Percentiles rank a stretch among this genome's conserved stretches.
phyloP scores from a whole-genome alignment of 2,329 filamentous ascomycete genomes.

The Ophiognomonia clavigignenti-juglandacearum region DNA sequence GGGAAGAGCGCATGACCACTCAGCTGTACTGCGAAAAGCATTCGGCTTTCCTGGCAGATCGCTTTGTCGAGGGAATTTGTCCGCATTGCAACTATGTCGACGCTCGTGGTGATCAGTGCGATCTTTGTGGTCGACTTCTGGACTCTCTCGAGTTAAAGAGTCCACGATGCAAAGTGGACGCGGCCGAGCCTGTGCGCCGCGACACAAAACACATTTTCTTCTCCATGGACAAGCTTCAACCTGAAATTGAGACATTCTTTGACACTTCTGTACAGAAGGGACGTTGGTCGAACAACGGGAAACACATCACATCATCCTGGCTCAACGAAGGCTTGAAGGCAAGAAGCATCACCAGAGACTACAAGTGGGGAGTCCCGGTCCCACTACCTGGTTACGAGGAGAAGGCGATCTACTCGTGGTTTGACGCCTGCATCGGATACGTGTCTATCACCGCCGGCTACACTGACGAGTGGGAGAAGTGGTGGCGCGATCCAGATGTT shows the following conservation, averaged over 20 bases:
- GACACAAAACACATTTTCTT: constrained; percentile 70
- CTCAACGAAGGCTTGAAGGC: constrained; percentile 61
- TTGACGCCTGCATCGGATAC: constrained; percentile 75
- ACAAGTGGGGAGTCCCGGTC: constrained; percentile 56
- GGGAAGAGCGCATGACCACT: constrained; percentile 62
- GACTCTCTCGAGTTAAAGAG: constrained; percentile 57
- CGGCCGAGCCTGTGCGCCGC: constrained; percentile 57
- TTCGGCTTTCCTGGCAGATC: constrained; percentile 55
- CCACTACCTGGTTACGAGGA: constrained; percentile 26
- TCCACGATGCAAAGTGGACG: constrained; percentile 69
- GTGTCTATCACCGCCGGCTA: constrained; percentile 73
- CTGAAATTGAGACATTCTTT: constrained; percentile 59
- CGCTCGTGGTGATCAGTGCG: constrained; percentile 56
- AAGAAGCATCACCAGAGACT: constrained; percentile 66
- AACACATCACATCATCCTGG: constrained; percentile 58
- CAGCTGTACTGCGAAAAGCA: constrained; percentile 69
- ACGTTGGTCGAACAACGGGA: constrained; percentile 54
- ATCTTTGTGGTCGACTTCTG: constrained; percentile 51
- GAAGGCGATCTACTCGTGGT: constrained; percentile 64
- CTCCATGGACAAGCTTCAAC: constrained; percentile 63
- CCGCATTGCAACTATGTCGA: constrained; percentile 51
- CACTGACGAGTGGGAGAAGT: constrained; percentile 66
- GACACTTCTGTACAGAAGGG: constrained; percentile 56
- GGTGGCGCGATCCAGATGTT: constrained; percentile 72
- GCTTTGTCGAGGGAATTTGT: constrained; percentile 62